Conservation (phyloP, 2,329 filamentous ascomycete species). For the Amauroascus verrucosus region DNA sequence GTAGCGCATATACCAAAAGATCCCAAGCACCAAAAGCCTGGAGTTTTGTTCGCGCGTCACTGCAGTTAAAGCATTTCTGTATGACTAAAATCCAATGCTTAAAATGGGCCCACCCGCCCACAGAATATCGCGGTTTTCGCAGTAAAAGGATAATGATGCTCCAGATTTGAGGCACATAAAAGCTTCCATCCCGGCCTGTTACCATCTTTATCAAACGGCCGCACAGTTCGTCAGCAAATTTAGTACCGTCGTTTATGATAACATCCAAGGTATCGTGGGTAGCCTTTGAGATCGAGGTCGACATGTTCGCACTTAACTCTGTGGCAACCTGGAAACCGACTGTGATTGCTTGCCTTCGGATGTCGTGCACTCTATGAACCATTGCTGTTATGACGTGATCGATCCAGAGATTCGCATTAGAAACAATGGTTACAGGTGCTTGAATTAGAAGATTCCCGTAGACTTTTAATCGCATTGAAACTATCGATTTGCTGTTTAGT, state of each 20-base stretch:
- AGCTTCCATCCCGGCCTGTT: slow-evolving; percentile 46
- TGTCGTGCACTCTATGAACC: slow-evolving; percentile 63
- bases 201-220: slow-evolving; percentile 59
- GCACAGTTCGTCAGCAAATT: slow-evolving; percentile 60
- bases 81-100: slow-evolving; percentile 67
- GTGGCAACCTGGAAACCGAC: slow-evolving; percentile 63
- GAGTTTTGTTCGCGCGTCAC: slow-evolving; percentile 57
- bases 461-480: slow-evolving; percentile 64
- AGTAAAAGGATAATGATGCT: slow-evolving; percentile 70
- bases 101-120: slow-evolving; percentile 61
- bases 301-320: slow-evolving; percentile 57
- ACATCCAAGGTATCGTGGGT: slow-evolving; percentile 46
- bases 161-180: slow-evolving; percentile 79
- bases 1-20: slow-evolving; percentile 64
- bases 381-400: slow-evolving; percentile 72
- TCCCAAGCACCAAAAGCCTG: slow-evolving; percentile 82
- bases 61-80: slow-evolving; percentile 72
- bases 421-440: slow-evolving; percentile 57
- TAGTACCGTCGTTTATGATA: slow-evolving; percentile 43
- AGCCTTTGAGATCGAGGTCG: slow-evolving; percentile 56
- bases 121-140: slow-evolving; percentile 48
- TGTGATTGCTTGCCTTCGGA: slow-evolving; percentile 61
- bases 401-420: slow-evolving; percentile 64
- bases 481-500: slow-evolving; percentile 68
- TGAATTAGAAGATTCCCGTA: slow-evolving; percentile 70